Conservation (phyloP, 371 early-diverging fungal species). For the Vittaforma corneae region DNA sequence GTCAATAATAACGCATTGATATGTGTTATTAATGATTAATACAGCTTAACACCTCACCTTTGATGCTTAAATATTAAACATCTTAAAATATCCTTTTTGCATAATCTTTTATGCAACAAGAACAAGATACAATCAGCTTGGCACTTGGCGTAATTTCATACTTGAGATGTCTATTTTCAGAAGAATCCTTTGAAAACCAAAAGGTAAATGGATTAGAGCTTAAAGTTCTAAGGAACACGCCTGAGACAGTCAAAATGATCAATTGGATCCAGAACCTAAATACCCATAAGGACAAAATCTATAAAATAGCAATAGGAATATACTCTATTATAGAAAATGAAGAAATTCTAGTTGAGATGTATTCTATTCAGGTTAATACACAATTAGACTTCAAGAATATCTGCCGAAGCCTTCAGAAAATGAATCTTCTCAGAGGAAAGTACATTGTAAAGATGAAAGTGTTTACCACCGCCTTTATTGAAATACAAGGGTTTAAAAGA, state of each 20-base stretch:
- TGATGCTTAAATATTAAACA: too few relatives aligned
- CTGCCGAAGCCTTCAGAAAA: not conserved
- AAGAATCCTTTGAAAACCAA: slow-evolving; percentile 1
- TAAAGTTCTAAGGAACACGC: not conserved
- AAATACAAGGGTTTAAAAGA: not conserved
- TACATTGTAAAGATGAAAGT: not conserved
- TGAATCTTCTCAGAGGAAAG: not conserved
- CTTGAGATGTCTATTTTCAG: slow-evolving; percentile 2
- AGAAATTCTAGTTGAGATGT: slow-evolving; percentile 2
- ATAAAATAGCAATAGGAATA: not conserved
- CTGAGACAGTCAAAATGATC: not conserved
- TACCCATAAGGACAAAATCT: not conserved
- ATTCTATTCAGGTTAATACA: not conserved
- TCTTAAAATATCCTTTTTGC: not conserved
- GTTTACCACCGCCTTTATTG: not conserved
- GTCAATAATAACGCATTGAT: not conserved
- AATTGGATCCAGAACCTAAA: not conserved
- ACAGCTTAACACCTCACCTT: not conserved
- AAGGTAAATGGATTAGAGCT: not conserved
- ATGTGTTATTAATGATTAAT: not conserved
- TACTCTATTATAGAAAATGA: not conserved
- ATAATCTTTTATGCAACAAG: slow-evolving; percentile 3
- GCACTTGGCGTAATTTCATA: slow-evolving; percentile 4
- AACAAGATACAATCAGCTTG: not conserved
- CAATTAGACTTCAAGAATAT: not conserved